Conservation (phyloP, 1,284 basidiomycete species). For the Irpex sp. region DNA sequence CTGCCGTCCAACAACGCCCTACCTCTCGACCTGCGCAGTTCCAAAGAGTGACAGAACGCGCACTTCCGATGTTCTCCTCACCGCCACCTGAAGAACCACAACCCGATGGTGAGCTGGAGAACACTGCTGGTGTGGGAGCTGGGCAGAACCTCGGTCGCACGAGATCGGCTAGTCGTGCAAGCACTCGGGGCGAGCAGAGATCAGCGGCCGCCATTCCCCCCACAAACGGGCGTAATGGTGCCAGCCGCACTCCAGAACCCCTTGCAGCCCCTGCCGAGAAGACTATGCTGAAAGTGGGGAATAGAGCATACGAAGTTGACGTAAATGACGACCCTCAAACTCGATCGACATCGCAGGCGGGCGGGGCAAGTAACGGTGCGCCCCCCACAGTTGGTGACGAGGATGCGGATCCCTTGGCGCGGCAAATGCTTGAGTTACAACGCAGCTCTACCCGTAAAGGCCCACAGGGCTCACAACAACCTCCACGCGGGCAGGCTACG, state of each 20-base stretch:
- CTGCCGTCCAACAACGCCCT: slow-evolving; percentile 51
- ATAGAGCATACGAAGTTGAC: slow-evolving; percentile 64
- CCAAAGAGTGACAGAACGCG: slow-evolving; percentile 51
- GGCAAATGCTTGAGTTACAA: slow-evolving; percentile 47
- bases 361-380: slow-evolving; percentile 9
- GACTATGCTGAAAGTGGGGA: slow-evolving; percentile 67
- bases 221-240: slow-evolving; percentile 9
- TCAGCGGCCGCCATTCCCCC: not conserved
- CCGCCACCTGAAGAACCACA: slow-evolving; percentile 25
- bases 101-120: slow-evolving; percentile 42
- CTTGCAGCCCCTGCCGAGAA: slow-evolving; percentile 46
- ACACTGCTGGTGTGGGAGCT: slow-evolving; percentile 66
- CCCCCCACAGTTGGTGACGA: slow-evolving; percentile 22
- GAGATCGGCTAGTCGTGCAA: slow-evolving; percentile 27
- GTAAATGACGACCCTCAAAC: slow-evolving; percentile 49
- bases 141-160: slow-evolving; percentile 27
- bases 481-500: slow-evolving; percentile 35
- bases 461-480: slow-evolving; percentile 23
- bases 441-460: slow-evolving; percentile 18
- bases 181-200: slow-evolving; percentile 25
- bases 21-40: slow-evolving; percentile 58
- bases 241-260: slow-evolving; percentile 38
- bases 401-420: slow-evolving; percentile 58
- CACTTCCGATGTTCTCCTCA: slow-evolving; percentile 26
- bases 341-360: slow-evolving; percentile 6